These are phyloP conservation scores for Mycocentrospora acerina DNA, from an alignment of 2,329 filamentous ascomycete species.

Conservation along the genomic window DNA sequence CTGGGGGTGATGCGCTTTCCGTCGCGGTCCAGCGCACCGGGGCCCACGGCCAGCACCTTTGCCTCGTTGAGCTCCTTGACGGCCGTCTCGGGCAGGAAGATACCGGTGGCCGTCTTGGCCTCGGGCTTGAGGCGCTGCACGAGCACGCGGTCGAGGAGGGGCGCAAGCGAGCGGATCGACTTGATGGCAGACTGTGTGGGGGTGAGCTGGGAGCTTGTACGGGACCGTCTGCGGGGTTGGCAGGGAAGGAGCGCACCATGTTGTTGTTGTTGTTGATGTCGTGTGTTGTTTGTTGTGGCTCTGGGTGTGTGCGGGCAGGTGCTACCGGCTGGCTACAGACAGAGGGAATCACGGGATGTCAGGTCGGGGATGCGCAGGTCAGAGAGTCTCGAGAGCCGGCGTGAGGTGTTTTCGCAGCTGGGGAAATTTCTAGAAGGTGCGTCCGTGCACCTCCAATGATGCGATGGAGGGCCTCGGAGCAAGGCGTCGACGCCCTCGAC, in stretches of 20 bases:
- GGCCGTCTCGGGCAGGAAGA: constrained; percentile 95
- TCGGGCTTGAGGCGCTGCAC: constrained; percentile 98
- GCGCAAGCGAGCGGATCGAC: constrained; percentile 91
- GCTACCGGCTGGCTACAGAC: too few relatives aligned
- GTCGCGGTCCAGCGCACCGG: constrained; percentile 82
- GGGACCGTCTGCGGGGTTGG: too few relatives aligned
- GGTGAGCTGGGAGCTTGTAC: constrained; percentile 6
- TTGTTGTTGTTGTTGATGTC: constrained; percentile 1
- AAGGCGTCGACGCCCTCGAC: constrained; percentile 6
- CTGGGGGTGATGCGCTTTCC: constrained; percentile 85
- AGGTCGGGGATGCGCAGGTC: constrained; percentile 8
- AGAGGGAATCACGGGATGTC: constrained; percentile 17
- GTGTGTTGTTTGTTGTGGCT: too few relatives aligned
- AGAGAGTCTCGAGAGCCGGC: constrained; percentile 10
- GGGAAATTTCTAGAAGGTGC: constrained; percentile 24
- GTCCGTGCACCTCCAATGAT: constrained; percentile 14
- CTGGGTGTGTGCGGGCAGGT: too few relatives aligned
- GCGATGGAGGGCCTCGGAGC: constrained; percentile 16
- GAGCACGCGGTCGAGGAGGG: constrained; percentile 95
- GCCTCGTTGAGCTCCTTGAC: constrained; percentile 99
- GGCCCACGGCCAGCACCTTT: constrained; percentile 92
- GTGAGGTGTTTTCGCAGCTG: constrained; percentile 1
- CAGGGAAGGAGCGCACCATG: constrained; percentile 2
- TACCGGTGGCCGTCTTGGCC: constrained; percentile 91
- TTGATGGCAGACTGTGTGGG: constrained; percentile 65